Base-by-base conservation (phyloP, 2,329 filamentous ascomycete genomes). In the Aureobasidium leucospermi region DNA sequence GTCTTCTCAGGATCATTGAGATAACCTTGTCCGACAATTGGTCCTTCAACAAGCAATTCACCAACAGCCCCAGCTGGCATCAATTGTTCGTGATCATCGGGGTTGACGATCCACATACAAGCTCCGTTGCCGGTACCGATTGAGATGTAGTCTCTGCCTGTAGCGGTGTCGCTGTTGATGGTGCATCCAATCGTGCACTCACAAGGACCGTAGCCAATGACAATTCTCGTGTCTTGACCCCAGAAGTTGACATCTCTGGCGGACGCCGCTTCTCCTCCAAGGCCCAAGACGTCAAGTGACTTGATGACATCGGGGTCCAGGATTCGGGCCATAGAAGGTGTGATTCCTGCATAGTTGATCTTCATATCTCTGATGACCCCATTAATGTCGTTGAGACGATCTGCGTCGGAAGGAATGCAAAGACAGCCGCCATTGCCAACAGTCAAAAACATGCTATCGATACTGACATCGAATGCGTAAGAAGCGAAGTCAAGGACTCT, bases 31-130 rank as follows among this genome's bases (percentile, higher is more conserved):
- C 71, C 76, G 11, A 80, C 69, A 19, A 73, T 74, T 29, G 74
- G 74, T 3, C 78, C 76, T 64, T 79, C 76, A 1, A 81, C 61
- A 0, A 78, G 64, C 55, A 81, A 62, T 63, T 81, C 79, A 13
- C 78, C 78, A 8, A 77, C 69, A 16, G 71, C 72, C 7, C 79
- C 79, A 4, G 79, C 65, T 0, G 77, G 73, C 1, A 75, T 52
- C 1, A 73, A 62, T 11, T 31, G 49, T 19, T 70, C 61, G 39
- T 67, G 63, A 36, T 71, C 64, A 9, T 66, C 61, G 1, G 67
- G 63, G 46, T 71, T 63, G 3, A 68, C 68, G 16, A 74, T 66
- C 71, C 71, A 73, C 56, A 59, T 65, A 39, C 47, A 59, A 23
- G 41, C 58, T 29, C 65, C 63, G 15, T 63, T 60, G 29, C 61